phyloP scores from a whole-genome alignment of 2,329 filamentous ascomycete genomes.

The Exophiala aquamarina region DNA sequence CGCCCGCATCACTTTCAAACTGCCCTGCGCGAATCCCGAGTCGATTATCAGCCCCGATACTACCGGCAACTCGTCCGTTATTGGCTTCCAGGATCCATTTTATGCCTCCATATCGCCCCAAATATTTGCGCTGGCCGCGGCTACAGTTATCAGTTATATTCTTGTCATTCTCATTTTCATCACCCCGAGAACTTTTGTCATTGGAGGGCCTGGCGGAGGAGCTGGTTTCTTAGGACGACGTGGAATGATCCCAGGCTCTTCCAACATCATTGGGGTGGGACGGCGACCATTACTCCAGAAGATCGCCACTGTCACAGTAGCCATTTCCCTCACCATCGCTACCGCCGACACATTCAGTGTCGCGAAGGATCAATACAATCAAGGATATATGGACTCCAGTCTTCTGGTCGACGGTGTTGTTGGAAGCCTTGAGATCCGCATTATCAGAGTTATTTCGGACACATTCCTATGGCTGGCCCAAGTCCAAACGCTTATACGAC shows the following conservation, averaged over 20 bases:
- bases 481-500: slow-evolving; percentile 90
- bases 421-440: slow-evolving; percentile 79
- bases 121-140: slow-evolving; percentile 87
- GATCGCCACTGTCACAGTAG: slow-evolving; percentile 62
- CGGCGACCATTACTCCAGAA: slow-evolving; percentile 92
- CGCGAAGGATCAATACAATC: slow-evolving; percentile 75
- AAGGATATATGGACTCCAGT: slow-evolving; percentile 76
- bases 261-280: slow-evolving; percentile 76
- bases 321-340: slow-evolving; percentile 87
- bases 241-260: slow-evolving; percentile 66
- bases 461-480: slow-evolving; percentile 97
- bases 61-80: slow-evolving; percentile 49
- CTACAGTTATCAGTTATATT: slow-evolving; percentile 87
- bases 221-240: slow-evolving; percentile 76
- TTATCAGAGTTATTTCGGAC: slow-evolving; percentile 90
- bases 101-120: slow-evolving; percentile 92
- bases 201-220: slow-evolving; percentile 66
- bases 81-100: slow-evolving; percentile 80
- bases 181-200: slow-evolving; percentile 88
- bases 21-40: slow-evolving; percentile 46
- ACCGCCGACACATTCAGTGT: slow-evolving; percentile 88
- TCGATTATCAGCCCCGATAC: slow-evolving; percentile 28
- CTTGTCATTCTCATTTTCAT: slow-evolving; percentile 92
- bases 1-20: slow-evolving; percentile 51
- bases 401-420: slow-evolving; percentile 76